Conservation (phyloP, 345 rosid genomes). For the Rhodomyrtus tomentosa region DNA sequence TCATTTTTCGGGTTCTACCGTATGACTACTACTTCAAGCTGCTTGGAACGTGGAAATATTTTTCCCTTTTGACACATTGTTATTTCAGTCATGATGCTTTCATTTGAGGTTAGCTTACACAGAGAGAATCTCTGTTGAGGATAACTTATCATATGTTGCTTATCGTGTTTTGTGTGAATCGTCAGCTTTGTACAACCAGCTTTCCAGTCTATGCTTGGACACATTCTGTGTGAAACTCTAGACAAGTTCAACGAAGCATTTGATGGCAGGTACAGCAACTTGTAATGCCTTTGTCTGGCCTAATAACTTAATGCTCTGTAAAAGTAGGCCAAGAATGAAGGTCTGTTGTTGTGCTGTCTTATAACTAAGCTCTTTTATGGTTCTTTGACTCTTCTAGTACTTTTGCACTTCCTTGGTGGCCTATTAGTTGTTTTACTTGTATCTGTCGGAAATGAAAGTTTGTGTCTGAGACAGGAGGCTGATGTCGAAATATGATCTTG, state of each 20-base stretch:
- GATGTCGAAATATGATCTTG: not conserved
- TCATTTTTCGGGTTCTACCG: not conserved
- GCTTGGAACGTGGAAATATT: not conserved
- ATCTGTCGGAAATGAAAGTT: not conserved
- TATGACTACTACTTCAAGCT: not conserved
- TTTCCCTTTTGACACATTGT: not conserved
- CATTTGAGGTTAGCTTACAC: not conserved
- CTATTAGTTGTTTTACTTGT: not conserved
- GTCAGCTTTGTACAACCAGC: constrained; percentile 86
- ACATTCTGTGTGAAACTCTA: constrained; percentile 54
- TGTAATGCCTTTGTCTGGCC: not conserved
- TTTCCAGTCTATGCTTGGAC: constrained; percentile 67
- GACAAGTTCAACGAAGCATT: constrained; percentile 66
- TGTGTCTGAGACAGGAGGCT: not conserved
- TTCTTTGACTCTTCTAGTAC: not conserved
- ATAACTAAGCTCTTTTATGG: not conserved
- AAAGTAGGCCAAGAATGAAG: not conserved
- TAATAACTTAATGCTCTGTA: not conserved
- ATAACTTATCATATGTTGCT: not conserved
- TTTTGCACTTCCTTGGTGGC: not conserved
- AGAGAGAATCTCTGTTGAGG: not conserved
- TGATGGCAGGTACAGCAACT: constrained; percentile 50
- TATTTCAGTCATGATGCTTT: not conserved
- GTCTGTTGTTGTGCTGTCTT: not conserved
- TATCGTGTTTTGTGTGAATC: not conserved